phyloP scores from a whole-genome alignment of 2,329 filamentous ascomycete genomes.

The Stagonosporopsis vannaccii region DNA sequence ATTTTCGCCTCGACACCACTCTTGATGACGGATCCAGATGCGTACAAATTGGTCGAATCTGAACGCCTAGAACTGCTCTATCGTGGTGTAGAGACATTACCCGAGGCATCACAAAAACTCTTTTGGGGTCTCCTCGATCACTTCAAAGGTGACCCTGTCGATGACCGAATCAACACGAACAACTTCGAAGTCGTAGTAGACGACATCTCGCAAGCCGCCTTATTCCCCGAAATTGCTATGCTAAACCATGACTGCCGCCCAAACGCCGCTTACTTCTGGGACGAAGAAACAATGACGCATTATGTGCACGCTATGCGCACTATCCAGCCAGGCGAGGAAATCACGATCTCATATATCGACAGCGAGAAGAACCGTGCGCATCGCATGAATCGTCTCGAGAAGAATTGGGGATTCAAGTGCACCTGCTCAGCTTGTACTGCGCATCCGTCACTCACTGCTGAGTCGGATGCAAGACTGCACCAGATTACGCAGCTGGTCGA shows the following conservation, averaged over 20 bases:
- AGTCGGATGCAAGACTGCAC: slow-evolving; percentile 47
- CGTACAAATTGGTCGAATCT: slow-evolving; percentile 30
- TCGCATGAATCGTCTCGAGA: slow-evolving; percentile 42
- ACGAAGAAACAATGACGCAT: slow-evolving; percentile 48
- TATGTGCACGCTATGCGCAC: slow-evolving; percentile 50
- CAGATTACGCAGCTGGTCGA: slow-evolving; percentile 43
- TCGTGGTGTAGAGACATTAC: slow-evolving; percentile 38
- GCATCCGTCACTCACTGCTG: slow-evolving; percentile 28
- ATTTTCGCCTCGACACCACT: slow-evolving; percentile 46
- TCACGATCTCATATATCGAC: slow-evolving; percentile 54
- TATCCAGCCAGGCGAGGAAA: slow-evolving; percentile 51
- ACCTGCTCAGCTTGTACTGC: slow-evolving; percentile 48
- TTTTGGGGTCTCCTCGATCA: slow-evolving; percentile 45
- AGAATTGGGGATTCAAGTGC: slow-evolving; percentile 53
- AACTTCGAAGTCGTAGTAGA: slow-evolving; percentile 43
- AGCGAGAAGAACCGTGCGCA: slow-evolving; percentile 40
- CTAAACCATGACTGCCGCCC: slow-evolving; percentile 49
- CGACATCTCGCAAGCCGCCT: slow-evolving; percentile 31
- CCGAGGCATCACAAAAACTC: slow-evolving; percentile 20
- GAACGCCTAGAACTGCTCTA: slow-evolving; percentile 40
- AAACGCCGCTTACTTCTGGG: slow-evolving; percentile 53
- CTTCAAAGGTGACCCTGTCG: slow-evolving; percentile 40
- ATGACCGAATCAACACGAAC: slow-evolving; percentile 47
- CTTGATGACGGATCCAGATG: slow-evolving; percentile 37
- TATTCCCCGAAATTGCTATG: slow-evolving; percentile 47